These are phyloP conservation scores for Gymnopus androsaceus DNA, from an alignment of 1,284 basidiomycete species.

Conservation along the genomic window DNA sequence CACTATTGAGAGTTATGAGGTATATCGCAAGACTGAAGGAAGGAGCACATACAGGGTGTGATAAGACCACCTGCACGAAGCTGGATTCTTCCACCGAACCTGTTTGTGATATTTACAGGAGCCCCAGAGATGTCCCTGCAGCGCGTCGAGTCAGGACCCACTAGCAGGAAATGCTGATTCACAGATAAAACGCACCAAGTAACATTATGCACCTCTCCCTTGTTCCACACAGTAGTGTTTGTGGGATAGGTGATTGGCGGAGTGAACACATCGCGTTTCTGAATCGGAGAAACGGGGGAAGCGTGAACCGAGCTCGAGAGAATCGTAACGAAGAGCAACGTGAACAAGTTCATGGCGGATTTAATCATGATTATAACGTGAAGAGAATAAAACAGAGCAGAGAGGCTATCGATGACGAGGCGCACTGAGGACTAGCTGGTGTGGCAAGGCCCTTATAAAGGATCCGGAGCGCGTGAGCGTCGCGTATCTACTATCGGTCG, in stretches of 20 bases:
- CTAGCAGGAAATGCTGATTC: no score
- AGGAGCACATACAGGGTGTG: conserved; percentile 29
- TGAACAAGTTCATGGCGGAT: conserved; percentile 16
- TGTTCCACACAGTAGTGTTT: conserved; percentile 32
- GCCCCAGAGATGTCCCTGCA: conserved; percentile 35
- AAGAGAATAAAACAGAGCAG: no score
- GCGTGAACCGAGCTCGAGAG: conserved; percentile 16
- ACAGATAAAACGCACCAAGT: conserved; percentile 37
- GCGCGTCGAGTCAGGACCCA: no score
- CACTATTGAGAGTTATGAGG: conserved; percentile 16
- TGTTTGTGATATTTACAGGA: conserved; percentile 40
- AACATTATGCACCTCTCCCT: conserved; percentile 32
- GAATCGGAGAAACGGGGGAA: conserved; percentile 18
- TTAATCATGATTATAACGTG: no score
- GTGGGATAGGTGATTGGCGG: conserved; percentile 36
- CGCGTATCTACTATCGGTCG: no score
- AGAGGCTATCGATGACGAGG: no score
- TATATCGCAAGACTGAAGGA: background rate
- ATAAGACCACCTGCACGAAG: conserved; percentile 30
- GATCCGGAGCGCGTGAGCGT: no score
- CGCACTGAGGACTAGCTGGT: no score
- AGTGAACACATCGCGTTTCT: conserved; percentile 37
- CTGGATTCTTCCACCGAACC: conserved; percentile 25
- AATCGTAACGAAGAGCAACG: conserved; percentile 16
- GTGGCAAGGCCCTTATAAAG: no score